Conservation (phyloP, 148 eudicot species). For the Chenopodium suecicum region DNA sequence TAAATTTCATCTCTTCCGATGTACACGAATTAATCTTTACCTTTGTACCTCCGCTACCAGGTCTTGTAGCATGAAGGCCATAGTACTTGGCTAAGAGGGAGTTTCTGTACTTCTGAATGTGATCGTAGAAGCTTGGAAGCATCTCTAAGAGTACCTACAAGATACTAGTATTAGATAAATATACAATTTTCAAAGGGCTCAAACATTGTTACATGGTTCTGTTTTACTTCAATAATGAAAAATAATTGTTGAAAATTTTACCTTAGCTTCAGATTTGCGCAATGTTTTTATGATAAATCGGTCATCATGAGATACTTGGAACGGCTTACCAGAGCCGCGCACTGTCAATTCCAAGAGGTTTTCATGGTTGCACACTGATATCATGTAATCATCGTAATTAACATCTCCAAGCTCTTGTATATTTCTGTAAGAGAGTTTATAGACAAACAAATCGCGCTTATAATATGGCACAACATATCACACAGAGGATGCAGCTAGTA, state of each 20-base stretch:
- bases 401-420: conserved; percentile 38
- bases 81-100: conserved; percentile 37
- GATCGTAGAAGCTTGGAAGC: conserved; percentile 36
- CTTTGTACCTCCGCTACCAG: conserved; percentile 38
- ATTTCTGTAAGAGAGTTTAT: conserved; percentile 21
- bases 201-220: background rate
- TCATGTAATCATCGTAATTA: conserved; percentile 35
- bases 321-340: conserved; percentile 38
- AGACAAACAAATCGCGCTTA: background rate
- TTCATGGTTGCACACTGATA: conserved; percentile 36
- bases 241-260: background rate
- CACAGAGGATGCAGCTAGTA: background rate
- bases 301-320: conserved; percentile 36
- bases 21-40: conserved; percentile 8
- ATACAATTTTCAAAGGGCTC: background rate
- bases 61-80: conserved; percentile 49
- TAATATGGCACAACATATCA: background rate
- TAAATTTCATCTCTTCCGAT: background rate
- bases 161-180: background rate
- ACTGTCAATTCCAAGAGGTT: conserved; percentile 36
- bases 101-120: conserved; percentile 27
- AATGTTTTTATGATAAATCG: conserved; percentile 37
- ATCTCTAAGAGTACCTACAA: conserved; percentile 39
- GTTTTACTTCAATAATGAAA: background rate
- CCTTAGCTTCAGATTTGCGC: conserved; percentile 49